Evolutionary conservation across 1,139 yeast genomes (phyloP).

Genomic region (Scheffersomyces stambukii): DNA sequence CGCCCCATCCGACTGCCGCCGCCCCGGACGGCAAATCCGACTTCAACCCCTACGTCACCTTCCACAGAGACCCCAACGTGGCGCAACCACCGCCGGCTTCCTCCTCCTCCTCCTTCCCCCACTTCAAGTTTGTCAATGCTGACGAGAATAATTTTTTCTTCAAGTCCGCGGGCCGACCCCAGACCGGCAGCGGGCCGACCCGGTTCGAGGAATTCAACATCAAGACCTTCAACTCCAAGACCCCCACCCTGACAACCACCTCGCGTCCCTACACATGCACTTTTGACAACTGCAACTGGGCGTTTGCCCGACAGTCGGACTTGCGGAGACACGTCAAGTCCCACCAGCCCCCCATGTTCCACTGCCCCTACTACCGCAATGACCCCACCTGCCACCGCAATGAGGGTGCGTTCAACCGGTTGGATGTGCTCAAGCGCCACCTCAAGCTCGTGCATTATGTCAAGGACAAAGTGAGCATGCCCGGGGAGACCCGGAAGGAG

Average conservation of each 20-base stretch:
- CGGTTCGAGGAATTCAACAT: no score
- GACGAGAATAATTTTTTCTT: no score
- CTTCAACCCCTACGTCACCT: slow-evolving; percentile 2
- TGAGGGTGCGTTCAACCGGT: slow-evolving; percentile 66
- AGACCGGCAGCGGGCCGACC: no score
- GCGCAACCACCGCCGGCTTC: no score
- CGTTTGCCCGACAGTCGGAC: slow-evolving; percentile 64
- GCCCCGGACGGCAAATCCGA: slow-evolving; percentile 1
- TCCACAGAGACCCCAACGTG: no score
- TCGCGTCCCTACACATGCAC: slow-evolving; percentile 50
- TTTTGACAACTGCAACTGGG: slow-evolving; percentile 56
- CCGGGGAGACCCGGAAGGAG: slow-evolving; percentile 17
- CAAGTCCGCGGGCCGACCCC: no score
- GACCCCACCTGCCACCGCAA: slow-evolving; percentile 70
- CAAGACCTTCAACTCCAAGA: no score
- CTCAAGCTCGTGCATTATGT: slow-evolving; percentile 62
- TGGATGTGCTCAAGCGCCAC: slow-evolving; percentile 70
- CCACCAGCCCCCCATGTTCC: slow-evolving; percentile 59
- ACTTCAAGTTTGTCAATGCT: no score
- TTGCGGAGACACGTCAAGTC: slow-evolving; percentile 62
- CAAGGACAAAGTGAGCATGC: slow-evolving; percentile 29
- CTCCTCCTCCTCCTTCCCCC: no score
- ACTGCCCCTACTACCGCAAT: slow-evolving; percentile 66
- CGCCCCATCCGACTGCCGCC: no score
- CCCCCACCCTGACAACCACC: no score